phyloP scores from a whole-genome alignment of 257 asterid species.

The Fraxinus americana region DNA sequence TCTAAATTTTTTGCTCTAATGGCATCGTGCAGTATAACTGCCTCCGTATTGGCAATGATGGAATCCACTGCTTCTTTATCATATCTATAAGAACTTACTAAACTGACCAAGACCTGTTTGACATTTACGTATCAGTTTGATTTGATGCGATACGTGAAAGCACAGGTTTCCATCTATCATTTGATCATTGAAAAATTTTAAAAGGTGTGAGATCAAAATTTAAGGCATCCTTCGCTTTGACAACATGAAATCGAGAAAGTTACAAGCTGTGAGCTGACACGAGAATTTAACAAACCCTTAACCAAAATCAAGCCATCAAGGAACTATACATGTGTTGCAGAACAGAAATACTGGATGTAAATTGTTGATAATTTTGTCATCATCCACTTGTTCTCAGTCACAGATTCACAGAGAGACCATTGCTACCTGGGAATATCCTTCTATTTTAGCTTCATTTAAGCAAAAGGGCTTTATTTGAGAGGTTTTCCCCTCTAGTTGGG shows the following conservation, averaged over 20 bases:
- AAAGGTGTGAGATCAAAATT: neutral
- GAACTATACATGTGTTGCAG: too few relatives aligned
- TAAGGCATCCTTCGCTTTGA: neutral
- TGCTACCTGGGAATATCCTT: too few relatives aligned
- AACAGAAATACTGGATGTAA: too few relatives aligned
- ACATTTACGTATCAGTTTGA: constrained; percentile 10
- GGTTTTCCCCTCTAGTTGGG: too few relatives aligned
- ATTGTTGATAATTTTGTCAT: too few relatives aligned
- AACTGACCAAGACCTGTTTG: constrained; percentile 59
- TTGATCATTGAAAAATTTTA: neutral
- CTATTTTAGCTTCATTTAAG: too few relatives aligned
- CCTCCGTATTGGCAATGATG: constrained; percentile 54
- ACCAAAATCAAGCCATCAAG: too few relatives aligned
- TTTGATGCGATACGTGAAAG: neutral
- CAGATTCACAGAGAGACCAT: too few relatives aligned
- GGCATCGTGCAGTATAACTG: constrained; percentile 54
- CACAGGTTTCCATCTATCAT: neutral
- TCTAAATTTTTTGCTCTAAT: constrained; percentile 46
- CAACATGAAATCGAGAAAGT: neutral
- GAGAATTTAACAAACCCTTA: too few relatives aligned
- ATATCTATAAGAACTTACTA: constrained; percentile 73
- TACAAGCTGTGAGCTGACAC: too few relatives aligned
- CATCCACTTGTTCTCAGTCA: too few relatives aligned
- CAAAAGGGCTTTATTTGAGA: too few relatives aligned
- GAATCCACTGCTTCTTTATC: constrained; percentile 61